These are phyloP conservation scores for Myxozyma udenii DNA, from an alignment of 805 yeast species.

Conservation along the genomic window DNA sequence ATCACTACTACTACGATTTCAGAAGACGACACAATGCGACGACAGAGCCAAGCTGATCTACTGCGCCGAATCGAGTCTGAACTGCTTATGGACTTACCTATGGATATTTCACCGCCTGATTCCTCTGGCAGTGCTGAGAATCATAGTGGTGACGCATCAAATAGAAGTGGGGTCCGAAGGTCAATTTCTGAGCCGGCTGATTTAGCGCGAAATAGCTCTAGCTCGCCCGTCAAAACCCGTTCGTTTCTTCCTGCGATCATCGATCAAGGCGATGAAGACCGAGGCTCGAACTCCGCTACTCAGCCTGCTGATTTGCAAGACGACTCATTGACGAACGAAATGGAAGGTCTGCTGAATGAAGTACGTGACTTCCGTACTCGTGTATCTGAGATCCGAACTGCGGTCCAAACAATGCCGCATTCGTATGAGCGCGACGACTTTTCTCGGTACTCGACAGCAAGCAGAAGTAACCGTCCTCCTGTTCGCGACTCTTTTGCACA, in stretches of 20 bases:
- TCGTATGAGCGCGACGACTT: background rate
- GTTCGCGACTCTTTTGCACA: background rate
- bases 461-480: background rate
- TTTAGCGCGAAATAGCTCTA: background rate
- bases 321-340: slow-evolving; percentile 14
- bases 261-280: slow-evolving; percentile 1
- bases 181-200: slow-evolving; percentile 10
- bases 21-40: background rate
- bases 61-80: slow-evolving; percentile 22
- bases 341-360: slow-evolving; percentile 21
- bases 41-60: slow-evolving; percentile 16
- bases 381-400: slow-evolving; percentile 11
- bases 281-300: background rate
- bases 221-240: slow-evolving; percentile 1
- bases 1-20: background rate
- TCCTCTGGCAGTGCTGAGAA: background rate
- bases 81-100: slow-evolving; percentile 19
- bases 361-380: slow-evolving; percentile 25
- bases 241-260: slow-evolving; percentile 7
- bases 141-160: background rate
- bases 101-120: slow-evolving; percentile 7
- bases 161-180: background rate
- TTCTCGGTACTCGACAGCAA: background rate
- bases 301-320: background rate
- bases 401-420: slow-evolving; percentile 3